A percentile compares a stretch with the other conserved stretches of the same genome.
Conservation (phyloP, 169 alveolate species). For the Eimeria praecox region DNA sequence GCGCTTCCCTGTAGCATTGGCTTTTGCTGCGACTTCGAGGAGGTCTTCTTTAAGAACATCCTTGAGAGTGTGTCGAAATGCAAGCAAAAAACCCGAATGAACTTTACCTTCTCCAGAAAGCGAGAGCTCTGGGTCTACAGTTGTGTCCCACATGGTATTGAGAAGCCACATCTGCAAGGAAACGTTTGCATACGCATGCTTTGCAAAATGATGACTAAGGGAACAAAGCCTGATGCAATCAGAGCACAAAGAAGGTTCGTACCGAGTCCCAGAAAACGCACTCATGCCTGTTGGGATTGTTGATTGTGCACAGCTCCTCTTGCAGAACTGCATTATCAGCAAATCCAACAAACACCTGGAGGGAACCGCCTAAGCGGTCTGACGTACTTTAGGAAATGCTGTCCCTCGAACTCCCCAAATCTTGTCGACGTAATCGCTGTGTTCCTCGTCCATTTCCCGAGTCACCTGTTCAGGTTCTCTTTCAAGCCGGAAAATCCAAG, state of each 20-base stretch:
- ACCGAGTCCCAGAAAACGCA: too few relatives aligned
- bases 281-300: too few relatives aligned
- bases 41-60: constrained; percentile 24
- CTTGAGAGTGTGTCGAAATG: background rate
- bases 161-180: constrained; percentile 65
- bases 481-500: constrained; percentile 62
- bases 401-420: constrained; percentile 61
- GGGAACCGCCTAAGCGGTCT: background rate
- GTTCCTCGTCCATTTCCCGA: constrained; percentile 23
- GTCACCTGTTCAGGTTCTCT: constrained; percentile 38
- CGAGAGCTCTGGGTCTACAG: constrained; percentile 36
- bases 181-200: background rate
- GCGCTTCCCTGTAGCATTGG: constrained; percentile 25
- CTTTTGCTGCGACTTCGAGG: background rate
- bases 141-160: constrained; percentile 50
- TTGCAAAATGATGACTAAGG: background rate
- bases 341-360: background rate
- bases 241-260: background rate
- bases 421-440: constrained; percentile 57
- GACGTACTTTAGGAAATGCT: constrained; percentile 51
- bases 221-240: background rate
- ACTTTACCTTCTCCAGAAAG: constrained; percentile 38
- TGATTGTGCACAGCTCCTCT: background rate
- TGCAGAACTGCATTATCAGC: background rate
- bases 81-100: constrained; percentile 62